Conservation (phyloP, 129 eudicot genomes). For the sunflower (Helianthus annuus) region DNA sequence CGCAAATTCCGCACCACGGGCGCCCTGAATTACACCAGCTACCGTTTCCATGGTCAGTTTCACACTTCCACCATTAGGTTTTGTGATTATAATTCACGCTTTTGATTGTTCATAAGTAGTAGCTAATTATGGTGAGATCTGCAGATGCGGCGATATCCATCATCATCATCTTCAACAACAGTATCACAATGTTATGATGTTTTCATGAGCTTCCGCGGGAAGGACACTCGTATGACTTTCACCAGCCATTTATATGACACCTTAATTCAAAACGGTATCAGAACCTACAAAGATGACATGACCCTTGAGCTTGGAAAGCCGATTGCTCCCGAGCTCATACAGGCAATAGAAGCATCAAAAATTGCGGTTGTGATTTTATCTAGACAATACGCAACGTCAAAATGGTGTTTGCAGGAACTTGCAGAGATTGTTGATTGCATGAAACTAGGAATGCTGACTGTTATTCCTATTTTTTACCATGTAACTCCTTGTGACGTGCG, state of each 20-base stretch:
- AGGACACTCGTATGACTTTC: not conserved
- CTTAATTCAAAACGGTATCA: not conserved
- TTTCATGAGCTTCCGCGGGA: not conserved
- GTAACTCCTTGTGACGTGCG: constrained; percentile 4
- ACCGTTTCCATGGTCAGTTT: too few relatives aligned
- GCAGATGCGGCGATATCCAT: not conserved
- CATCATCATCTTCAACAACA: not conserved
- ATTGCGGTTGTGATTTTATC: not conserved
- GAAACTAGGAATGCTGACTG: not conserved
- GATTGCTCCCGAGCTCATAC: not conserved
- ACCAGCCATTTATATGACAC: constrained; percentile 8
- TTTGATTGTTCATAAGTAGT: not conserved
- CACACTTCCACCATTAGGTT: too few relatives aligned
- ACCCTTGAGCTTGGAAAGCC: constrained; percentile 1
- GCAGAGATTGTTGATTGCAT: constrained; percentile 3
- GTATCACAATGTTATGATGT: not conserved
- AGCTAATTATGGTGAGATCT: not conserved
- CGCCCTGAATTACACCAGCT: too few relatives aligned
- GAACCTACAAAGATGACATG: not conserved
- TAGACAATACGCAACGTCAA: not conserved
- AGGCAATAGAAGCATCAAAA: not conserved
- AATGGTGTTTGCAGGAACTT: constrained; percentile 11
- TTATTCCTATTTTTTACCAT: not conserved
- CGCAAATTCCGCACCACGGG: too few relatives aligned
- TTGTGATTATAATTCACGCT: not conserved